These are phyloP conservation scores for Penicillium odoratum DNA, from an alignment of 495 filamentous ascomycete genomes.

Conservation along the genomic window DNA sequence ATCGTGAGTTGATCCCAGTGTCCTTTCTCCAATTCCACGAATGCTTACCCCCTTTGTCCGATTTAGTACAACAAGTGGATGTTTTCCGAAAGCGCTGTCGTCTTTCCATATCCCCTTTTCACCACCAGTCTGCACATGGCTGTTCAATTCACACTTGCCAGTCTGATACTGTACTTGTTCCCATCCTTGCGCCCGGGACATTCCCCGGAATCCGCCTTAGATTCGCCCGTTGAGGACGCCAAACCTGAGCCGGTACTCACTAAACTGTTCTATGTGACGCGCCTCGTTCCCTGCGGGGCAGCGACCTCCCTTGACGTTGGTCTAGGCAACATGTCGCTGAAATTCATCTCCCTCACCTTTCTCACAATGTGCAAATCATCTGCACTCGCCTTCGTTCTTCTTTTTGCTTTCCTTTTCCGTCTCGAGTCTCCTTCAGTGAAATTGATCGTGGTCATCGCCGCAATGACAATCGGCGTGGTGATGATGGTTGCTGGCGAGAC, in stretches of 20 bases:
- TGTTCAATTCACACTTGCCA: conserved; percentile 87
- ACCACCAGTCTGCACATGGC: conserved; percentile 95
- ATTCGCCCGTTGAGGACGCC: conserved; percentile 45
- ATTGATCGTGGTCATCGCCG: conserved; percentile 80
- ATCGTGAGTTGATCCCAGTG: conserved; percentile 60
- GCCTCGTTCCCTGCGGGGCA: conserved; percentile 88
- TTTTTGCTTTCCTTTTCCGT: conserved; percentile 94
- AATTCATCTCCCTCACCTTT: conserved; percentile 95
- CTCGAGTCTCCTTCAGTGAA: conserved; percentile 85
- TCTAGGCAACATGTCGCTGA: conserved; percentile 90
- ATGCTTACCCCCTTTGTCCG: background rate
- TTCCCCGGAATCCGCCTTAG: conserved; percentile 44
- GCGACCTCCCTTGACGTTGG: conserved; percentile 97
- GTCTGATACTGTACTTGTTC: conserved; percentile 75
- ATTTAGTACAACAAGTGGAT: conserved; percentile 99
- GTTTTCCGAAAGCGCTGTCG: conserved; percentile 81
- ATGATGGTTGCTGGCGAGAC: conserved; percentile 99
- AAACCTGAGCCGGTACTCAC: conserved; percentile 75
- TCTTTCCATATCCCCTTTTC: conserved; percentile 95
- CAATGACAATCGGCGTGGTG: conserved; percentile 92
- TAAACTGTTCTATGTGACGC: conserved; percentile 84
- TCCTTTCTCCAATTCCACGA: background rate
- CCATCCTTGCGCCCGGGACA: conserved; percentile 77
- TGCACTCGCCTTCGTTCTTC: conserved; percentile 86
- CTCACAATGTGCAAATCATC: conserved; percentile 99